Conservation (phyloP, 2,329 filamentous ascomycete genomes). For the Neopestalotiopsis rosae region DNA sequence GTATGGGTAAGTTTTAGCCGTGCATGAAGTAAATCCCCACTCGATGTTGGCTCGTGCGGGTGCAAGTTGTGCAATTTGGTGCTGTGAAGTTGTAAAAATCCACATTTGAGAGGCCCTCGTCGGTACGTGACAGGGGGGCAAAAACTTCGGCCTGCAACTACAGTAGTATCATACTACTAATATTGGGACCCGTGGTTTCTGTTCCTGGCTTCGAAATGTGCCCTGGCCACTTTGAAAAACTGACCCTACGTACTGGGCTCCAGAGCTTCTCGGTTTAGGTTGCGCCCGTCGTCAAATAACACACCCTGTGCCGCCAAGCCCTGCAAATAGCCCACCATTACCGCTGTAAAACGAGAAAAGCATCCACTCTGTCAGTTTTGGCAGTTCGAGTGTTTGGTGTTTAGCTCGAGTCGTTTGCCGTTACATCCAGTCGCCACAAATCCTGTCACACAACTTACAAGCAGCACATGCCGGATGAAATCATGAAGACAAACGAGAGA, state of each 20-base stretch:
- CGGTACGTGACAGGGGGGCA: too few species aligned
- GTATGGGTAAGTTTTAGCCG: too few species aligned
- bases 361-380: neutral
- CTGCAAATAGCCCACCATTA: neutral
- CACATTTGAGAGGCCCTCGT: too few species aligned
- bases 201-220: neutral
- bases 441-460: neutral
- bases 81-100: too few species aligned
- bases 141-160: too few species aligned
- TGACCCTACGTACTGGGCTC: neutral
- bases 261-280: neutral
- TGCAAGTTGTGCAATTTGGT: too few species aligned
- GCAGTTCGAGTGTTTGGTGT: neutral
- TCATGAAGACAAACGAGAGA: neutral
- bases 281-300: neutral
- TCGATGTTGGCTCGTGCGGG: too few species aligned
- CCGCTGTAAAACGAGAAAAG: neutral
- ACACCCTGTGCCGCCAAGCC: neutral
- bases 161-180: neutral
- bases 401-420: neutral
- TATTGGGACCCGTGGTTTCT: neutral
- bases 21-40: too few species aligned
- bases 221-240: neutral
- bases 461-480: neutral
- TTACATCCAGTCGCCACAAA: neutral